These are phyloP conservation scores for Clonostachys sp. DNA, from an alignment of 2,329 filamentous ascomycete species.

Conservation along the genomic window DNA sequence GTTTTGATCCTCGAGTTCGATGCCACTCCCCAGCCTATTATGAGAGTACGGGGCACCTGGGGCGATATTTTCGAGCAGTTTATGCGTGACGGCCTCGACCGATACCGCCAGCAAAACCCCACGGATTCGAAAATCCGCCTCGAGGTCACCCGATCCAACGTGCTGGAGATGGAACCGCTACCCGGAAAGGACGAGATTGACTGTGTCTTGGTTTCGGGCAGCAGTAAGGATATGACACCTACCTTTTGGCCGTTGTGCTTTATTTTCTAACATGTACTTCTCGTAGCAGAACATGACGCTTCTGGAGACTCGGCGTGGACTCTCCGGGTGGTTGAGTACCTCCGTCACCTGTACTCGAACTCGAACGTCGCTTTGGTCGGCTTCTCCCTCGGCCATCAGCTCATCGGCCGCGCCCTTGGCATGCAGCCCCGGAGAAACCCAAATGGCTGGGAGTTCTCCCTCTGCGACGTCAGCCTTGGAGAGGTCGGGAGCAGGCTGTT, in stretches of 20 bases:
- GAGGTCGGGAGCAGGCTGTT: conserved; percentile 1
- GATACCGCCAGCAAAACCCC: conserved; percentile 7
- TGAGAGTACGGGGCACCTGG: conserved; percentile 17
- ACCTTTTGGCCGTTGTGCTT: not conserved
- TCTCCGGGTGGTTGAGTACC: conserved; percentile 32
- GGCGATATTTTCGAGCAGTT: conserved; percentile 21
- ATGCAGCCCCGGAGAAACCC: conserved; percentile 28
- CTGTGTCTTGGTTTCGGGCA: conserved; percentile 22
- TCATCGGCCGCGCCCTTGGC: conserved; percentile 35
- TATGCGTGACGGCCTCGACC: conserved; percentile 13
- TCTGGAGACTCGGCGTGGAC: conserved; percentile 40
- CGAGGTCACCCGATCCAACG: conserved; percentile 20
- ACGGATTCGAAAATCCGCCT: conserved; percentile 10
- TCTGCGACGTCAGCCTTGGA: conserved; percentile 1
- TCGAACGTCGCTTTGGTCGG: conserved; percentile 36
- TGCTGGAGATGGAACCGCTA: conserved; percentile 17
- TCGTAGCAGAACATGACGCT: conserved; percentile 21
- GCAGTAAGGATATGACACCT: conserved; percentile 13
- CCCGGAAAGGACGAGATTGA: conserved; percentile 18
- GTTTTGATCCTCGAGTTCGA: conserved; percentile 24
- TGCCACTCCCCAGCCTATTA: conserved; percentile 18
- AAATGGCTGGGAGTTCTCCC: conserved; percentile 34
- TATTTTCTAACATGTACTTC: not conserved
- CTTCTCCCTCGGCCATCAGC: conserved; percentile 44
- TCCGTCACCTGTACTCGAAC: conserved; percentile 19